Base-by-base conservation (phyloP, 257 asterid species). In the Linderniella brevidens region DNA sequence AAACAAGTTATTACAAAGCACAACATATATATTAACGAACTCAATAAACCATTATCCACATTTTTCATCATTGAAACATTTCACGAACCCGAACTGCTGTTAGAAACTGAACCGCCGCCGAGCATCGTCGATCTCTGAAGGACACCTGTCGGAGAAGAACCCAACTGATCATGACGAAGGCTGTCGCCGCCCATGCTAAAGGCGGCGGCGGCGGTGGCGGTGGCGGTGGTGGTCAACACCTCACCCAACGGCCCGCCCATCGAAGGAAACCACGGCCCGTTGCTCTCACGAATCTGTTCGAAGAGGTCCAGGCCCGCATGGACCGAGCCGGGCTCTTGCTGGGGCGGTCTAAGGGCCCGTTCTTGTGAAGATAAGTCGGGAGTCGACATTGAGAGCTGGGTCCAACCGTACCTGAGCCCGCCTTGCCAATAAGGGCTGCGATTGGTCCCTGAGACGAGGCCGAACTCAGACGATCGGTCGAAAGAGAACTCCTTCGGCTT, bases 371-470 rank as follows among this genome's bases (percentile, higher is more conserved):
- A 69, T 57, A 83, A 79, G 58, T 72, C 81, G 7, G 97, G 92
- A 55, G 80, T 84, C 11, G 98, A 72, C 92, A 88, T 88, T 4
- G 98, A 84, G 9, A 88, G 94, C 49, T 74, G 90, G 19, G 95
- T 88, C 87, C 96, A 80, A 54, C 80, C 92, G 0, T 90, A 64
- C 61, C 71, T 74, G 11, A 72, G 72, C 54, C 82, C 73, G 38
- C 70, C 79, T 0, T 75, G 66, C 92, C 84, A 64, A 41, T 75
- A 78, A 38, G 72, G 43, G 76, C 63, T 74, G 74, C 0, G 85
- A 74, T 79, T 87, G 71, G 45, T 78, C 77, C 15, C 79, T 79
- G 1, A 69, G 74, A 40, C 82, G 79, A 57, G 69, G 93, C 58
- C 61, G 84, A 42, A 75, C 71, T 0, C 69, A 70, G 53, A 67